These are phyloP conservation scores for Sclerotiophoma versabilis DNA, from an alignment of 2,329 filamentous ascomycete species.

Conservation along the genomic window DNA sequence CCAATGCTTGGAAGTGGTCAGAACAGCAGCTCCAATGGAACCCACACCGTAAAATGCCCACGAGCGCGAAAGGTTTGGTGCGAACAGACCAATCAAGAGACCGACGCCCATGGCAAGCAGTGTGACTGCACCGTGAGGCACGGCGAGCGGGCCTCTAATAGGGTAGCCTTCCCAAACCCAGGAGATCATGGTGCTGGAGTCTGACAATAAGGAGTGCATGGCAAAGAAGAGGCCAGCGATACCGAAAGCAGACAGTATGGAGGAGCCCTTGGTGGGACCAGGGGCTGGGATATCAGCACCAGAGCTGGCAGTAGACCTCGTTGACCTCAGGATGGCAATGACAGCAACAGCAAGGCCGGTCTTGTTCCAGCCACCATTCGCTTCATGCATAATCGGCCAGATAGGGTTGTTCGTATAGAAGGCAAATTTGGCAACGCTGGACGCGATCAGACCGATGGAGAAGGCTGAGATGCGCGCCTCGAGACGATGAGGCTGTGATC, in stretches of 20 bases:
- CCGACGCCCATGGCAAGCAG: slow-evolving; percentile 87
- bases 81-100: slow-evolving; percentile 76
- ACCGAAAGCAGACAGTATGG: slow-evolving; percentile 75
- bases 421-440: slow-evolving; percentile 88
- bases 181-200: slow-evolving; percentile 97
- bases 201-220: slow-evolving; percentile 90
- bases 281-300: slow-evolving; percentile 56
- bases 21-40: slow-evolving; percentile 77
- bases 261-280: slow-evolving; percentile 70
- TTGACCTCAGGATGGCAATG: slow-evolving; percentile 77
- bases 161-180: slow-evolving; percentile 99
- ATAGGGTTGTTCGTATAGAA: slow-evolving; percentile 95
- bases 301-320: slow-evolving; percentile 64
- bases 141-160: slow-evolving; percentile 83
- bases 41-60: slow-evolving; percentile 83
- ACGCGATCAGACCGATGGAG: slow-evolving; percentile 81
- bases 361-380: slow-evolving; percentile 92
- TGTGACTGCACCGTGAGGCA: slow-evolving; percentile 88
- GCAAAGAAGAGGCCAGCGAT: slow-evolving; percentile 86
- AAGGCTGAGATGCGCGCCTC: slow-evolving; percentile 85
- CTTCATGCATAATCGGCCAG: slow-evolving; percentile 91
- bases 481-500: slow-evolving; percentile 74
- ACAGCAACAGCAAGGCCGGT: slow-evolving; percentile 78
- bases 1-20: slow-evolving; percentile 84
- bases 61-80: slow-evolving; percentile 72